phyloP scores from a whole-genome alignment of 2,329 filamentous ascomycete species.

The Pseudogymnoascus sp. region DNA sequence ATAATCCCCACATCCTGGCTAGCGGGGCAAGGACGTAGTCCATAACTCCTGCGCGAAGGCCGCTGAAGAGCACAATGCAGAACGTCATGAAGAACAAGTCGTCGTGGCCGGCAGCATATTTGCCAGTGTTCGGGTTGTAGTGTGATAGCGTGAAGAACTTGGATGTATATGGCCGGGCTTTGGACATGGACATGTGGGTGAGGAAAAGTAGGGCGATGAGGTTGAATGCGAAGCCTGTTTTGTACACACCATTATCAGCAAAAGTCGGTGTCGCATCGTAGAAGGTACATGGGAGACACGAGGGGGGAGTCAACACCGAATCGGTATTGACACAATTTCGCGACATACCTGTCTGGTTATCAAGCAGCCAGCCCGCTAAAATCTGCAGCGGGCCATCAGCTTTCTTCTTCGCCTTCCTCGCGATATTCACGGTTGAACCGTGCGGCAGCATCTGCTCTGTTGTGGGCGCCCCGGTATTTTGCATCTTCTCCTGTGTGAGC shows the following conservation, averaged over 20 bases:
- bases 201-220: slow-evolving; percentile 76
- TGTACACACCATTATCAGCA: neutral
- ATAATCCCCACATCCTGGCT: slow-evolving; percentile 64
- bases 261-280: neutral
- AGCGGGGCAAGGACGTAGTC: slow-evolving; percentile 80
- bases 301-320: slow-evolving; percentile 10
- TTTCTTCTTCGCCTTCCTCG: slow-evolving; percentile 5
- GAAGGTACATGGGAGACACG: neutral
- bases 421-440: neutral
- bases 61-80: slow-evolving; percentile 80
- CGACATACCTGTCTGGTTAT: neutral
- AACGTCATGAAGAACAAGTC: slow-evolving; percentile 72
- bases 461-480: neutral
- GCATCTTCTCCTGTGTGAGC: neutral
- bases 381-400: neutral
- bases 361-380: neutral
- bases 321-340: neutral
- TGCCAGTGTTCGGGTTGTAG: slow-evolving; percentile 59
- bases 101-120: slow-evolving; percentile 71
- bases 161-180: slow-evolving; percentile 67
- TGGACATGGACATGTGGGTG: slow-evolving; percentile 75
- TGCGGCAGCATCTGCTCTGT: slow-evolving; percentile 1
- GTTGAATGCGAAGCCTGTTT: slow-evolving; percentile 73
- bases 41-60: slow-evolving; percentile 74
- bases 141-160: slow-evolving; percentile 88